These are phyloP conservation scores for Populus hybrid DNA, from an alignment of 441 rosid genomes.

Conservation along the genomic window DNA sequence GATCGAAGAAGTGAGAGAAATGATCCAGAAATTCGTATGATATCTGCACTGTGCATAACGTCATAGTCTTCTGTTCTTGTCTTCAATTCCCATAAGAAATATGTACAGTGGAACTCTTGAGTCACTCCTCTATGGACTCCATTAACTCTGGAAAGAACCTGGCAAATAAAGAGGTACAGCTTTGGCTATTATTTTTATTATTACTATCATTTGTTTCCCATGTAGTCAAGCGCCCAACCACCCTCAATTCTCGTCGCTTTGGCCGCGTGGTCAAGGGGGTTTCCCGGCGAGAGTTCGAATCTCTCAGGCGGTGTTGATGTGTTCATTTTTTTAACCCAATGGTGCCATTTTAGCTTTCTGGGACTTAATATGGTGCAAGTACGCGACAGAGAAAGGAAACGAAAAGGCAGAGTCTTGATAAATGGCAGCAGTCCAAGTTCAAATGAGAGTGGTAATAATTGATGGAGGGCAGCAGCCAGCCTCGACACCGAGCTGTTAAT, in stretches of 20 bases:
- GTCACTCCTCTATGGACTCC: too few species aligned
- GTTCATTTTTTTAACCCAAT: background rate
- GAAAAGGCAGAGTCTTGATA: background rate
- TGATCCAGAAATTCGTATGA: slow-evolving; percentile 54
- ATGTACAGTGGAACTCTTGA: background rate
- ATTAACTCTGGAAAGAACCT: too few species aligned
- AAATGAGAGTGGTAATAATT: background rate
- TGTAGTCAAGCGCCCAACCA: background rate
- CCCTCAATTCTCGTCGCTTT: slow-evolving; percentile 12
- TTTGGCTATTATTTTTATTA: too few species aligned
- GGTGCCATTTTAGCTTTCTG: too few species aligned
- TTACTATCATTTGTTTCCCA: too few species aligned
- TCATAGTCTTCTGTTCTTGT: background rate
- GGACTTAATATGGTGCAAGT: background rate
- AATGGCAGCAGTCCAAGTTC: background rate
- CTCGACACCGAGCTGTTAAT: too few species aligned
- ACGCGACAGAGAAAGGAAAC: background rate
- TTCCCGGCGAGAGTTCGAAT: slow-evolving; percentile 96
- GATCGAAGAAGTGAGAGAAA: slow-evolving; percentile 67
- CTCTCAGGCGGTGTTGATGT: slow-evolving; percentile 70
- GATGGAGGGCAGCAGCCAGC: background rate
- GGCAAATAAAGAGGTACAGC: too few species aligned
- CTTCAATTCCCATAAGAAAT: background rate
- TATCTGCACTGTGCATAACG: background rate
- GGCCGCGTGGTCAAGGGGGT: slow-evolving; percentile 89